Evolutionary conservation across 768 basidiomycete species (phyloP).

Genomic region (Strobilomyces echinocephalus): DNA sequence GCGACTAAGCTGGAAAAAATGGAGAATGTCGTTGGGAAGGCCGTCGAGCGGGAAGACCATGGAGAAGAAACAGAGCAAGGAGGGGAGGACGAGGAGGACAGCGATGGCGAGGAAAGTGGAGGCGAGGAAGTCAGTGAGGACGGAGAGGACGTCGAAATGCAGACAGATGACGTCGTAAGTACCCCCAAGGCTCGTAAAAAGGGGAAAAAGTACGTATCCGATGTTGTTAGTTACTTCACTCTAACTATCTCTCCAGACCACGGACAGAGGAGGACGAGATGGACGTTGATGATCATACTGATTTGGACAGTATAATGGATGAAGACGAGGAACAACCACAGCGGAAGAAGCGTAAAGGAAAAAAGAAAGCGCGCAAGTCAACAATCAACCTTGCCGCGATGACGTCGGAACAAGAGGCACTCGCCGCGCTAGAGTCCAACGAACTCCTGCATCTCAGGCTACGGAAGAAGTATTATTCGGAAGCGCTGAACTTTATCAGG

Average conservation of each 20-base stretch:
- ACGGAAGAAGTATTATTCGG: conserved; percentile 80
- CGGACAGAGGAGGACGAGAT: conserved; percentile 45
- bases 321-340: conserved; percentile 32
- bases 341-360: conserved; percentile 37
- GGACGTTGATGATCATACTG: conserved; percentile 49
- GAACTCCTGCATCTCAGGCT: conserved; percentile 64
- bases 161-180: conserved; percentile 25
- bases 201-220: conserved; percentile 24
- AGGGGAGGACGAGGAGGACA: conserved; percentile 35
- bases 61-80: conserved; percentile 34
- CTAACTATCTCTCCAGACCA: conserved; percentile 14
- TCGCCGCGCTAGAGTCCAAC: conserved; percentile 64
- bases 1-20: conserved; percentile 63
- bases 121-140: conserved; percentile 24
- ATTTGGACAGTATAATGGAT: conserved; percentile 35
- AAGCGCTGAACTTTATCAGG: conserved; percentile 80
- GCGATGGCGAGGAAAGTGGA: conserved; percentile 35
- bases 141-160: conserved; percentile 33
- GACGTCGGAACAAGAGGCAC: conserved; percentile 63
- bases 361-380: conserved; percentile 58
- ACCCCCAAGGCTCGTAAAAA: conserved; percentile 27
- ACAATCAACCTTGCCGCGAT: conserved; percentile 67
- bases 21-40: conserved; percentile 64
- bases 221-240: not conserved
- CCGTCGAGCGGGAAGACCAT: conserved; percentile 42